Evolutionary conservation across 2,329 filamentous ascomycete genomes (phyloP).

Genomic region (Trichoderma sp.): DNA sequence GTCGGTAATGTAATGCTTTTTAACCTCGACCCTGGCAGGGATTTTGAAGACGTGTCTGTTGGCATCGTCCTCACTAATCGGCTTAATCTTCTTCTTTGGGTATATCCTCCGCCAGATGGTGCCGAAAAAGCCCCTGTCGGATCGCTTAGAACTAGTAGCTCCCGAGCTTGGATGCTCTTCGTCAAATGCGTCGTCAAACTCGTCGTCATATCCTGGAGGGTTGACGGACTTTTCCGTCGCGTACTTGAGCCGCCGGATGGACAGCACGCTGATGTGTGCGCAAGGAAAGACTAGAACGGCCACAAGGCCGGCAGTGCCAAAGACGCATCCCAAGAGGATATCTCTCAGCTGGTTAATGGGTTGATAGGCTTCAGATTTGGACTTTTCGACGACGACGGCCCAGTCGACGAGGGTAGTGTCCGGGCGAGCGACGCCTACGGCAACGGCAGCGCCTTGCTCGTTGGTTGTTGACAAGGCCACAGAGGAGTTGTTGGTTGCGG

Average conservation of each 20-base stretch:
- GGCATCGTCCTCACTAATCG: constrained; percentile 38
- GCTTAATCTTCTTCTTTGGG: constrained; percentile 39
- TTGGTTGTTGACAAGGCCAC: constrained; percentile 71
- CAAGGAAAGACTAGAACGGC: constrained; percentile 74
- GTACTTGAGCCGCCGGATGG: constrained; percentile 74
- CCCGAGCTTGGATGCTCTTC: constrained; percentile 49
- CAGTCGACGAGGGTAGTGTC: constrained; percentile 73
- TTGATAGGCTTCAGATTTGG: constrained; percentile 71
- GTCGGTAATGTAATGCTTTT: constrained; percentile 77
- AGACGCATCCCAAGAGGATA: constrained; percentile 82
- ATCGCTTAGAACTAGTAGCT: constrained; percentile 50
- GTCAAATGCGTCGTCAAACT: constrained; percentile 52
- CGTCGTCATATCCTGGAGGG: constrained; percentile 63
- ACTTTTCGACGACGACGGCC: constrained; percentile 80
- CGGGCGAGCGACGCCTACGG: constrained; percentile 78
- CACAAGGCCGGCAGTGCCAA: constrained; percentile 76
- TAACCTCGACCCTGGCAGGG: constrained; percentile 77
- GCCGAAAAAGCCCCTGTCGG: constrained; percentile 48
- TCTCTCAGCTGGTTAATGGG: constrained; percentile 76
- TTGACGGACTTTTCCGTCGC: constrained; percentile 76
- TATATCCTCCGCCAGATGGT: constrained; percentile 46
- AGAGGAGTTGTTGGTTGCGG: constrained; percentile 65
- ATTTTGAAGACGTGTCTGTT: constrained; percentile 73
- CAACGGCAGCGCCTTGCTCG: constrained; percentile 70
- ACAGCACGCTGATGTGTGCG: constrained; percentile 79